phyloP scores from a whole-genome alignment of 768 basidiomycete genomes.

The Hebeloma cylindrosporum region DNA sequence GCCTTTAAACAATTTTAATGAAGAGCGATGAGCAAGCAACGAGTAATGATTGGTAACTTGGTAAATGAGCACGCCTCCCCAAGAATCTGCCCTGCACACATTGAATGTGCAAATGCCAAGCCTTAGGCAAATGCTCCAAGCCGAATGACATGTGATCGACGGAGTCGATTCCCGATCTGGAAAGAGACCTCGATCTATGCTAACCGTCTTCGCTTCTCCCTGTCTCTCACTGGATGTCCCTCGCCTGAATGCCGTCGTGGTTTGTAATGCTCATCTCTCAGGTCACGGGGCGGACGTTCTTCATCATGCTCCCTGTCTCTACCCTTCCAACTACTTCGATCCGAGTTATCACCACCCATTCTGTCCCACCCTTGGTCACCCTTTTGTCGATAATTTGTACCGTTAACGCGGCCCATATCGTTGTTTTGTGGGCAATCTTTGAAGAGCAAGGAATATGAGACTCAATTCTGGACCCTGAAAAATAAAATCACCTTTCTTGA shows the following conservation, averaged over 20 bases:
- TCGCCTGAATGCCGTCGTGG: conserved; percentile 32
- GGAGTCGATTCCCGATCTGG: too few relatives aligned
- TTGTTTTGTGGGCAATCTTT: conserved; percentile 33
- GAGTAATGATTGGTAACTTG: too few relatives aligned
- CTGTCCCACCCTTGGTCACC: conserved; percentile 11
- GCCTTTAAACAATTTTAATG: too few relatives aligned
- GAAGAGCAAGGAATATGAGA: background rate
- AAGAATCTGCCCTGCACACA: too few relatives aligned
- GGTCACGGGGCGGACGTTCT: conserved; percentile 20
- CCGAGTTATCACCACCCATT: conserved; percentile 20
- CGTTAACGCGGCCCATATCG: conserved; percentile 24
- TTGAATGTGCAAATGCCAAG: too few relatives aligned
- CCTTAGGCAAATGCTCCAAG: too few relatives aligned
- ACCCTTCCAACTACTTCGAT: conserved; percentile 11
- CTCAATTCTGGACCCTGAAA: background rate
- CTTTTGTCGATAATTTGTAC: conserved; percentile 24
- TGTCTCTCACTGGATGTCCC: conserved; percentile 31
- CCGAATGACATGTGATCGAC: too few relatives aligned
- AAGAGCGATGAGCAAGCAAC: too few relatives aligned
- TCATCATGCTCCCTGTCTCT: conserved; percentile 20
- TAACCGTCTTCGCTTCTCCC: conserved; percentile 55
- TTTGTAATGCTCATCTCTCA: conserved; percentile 14
- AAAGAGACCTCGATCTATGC: too few relatives aligned
- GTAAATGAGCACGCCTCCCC: too few relatives aligned
- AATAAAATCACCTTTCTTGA: conserved; percentile 72